Percentiles rank a stretch among this genome's conserved stretches.
phyloP scores from a whole-genome alignment of 2,329 filamentous ascomycete genomes.

The Colletotrichum graminicola region DNA sequence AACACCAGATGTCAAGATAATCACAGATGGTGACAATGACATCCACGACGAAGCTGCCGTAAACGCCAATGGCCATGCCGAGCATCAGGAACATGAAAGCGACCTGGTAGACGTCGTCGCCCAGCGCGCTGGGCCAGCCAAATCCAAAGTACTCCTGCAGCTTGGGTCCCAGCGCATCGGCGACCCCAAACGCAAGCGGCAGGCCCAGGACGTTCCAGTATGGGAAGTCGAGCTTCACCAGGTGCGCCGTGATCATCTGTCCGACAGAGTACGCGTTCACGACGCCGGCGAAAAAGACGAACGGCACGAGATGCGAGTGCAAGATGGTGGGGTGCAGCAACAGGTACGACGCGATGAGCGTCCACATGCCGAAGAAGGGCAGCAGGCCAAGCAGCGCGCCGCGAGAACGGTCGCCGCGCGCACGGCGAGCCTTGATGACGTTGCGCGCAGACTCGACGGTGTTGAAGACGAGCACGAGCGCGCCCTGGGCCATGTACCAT shows the following conservation, averaged over 20 bases:
- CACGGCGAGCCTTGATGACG: constrained; percentile 84
- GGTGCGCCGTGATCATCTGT: constrained; percentile 94
- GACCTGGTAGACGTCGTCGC: constrained; percentile 85
- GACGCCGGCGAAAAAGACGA: constrained; percentile 87
- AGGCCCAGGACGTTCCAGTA: constrained; percentile 88
- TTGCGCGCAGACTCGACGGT: constrained; percentile 83
- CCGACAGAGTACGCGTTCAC: constrained; percentile 96
- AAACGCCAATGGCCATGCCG: constrained; percentile 88
- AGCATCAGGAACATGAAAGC: constrained; percentile 91
- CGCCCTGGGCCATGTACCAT: constrained; percentile 92
- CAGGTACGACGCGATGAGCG: constrained; percentile 81
- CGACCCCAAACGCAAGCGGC: constrained; percentile 81
- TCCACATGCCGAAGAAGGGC: constrained; percentile 85
- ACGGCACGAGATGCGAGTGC: constrained; percentile 86
- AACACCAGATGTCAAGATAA: constrained; percentile 97
- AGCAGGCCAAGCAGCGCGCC: constrained; percentile 84
- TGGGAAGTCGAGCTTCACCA: constrained; percentile 89
- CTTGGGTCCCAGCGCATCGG: constrained; percentile 82
- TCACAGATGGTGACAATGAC: constrained; percentile 98
- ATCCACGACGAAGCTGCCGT: constrained; percentile 96
- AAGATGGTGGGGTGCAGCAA: constrained; percentile 88
- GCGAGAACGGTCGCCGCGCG: constrained; percentile 77
- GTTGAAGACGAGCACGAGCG: constrained; percentile 85
- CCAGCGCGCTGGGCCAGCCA: constrained; percentile 83
- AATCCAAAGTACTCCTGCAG: constrained; percentile 70